A percentile compares a stretch with the other conserved stretches of the same genome.
Conservation (phyloP, 2,329 filamentous ascomycete genomes). For the Apiospora arundinis region DNA sequence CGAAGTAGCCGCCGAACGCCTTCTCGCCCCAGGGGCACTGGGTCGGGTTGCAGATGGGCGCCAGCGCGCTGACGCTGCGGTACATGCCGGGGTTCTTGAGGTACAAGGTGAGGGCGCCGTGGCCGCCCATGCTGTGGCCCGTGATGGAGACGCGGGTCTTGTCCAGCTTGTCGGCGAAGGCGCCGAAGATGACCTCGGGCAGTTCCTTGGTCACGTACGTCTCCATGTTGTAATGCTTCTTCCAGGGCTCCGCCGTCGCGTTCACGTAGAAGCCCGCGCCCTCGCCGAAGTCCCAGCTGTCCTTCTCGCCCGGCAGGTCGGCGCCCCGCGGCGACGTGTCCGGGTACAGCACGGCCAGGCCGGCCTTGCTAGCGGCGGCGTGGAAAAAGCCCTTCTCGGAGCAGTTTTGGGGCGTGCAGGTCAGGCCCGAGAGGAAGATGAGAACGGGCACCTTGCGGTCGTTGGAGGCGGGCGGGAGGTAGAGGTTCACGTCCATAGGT, state of each 20-base stretch:
- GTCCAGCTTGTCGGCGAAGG: conserved; percentile 75
- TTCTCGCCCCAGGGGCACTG: conserved; percentile 95
- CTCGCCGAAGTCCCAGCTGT: conserved; percentile 88
- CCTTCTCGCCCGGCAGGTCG: conserved; percentile 82
- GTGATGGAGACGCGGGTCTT: conserved; percentile 76
- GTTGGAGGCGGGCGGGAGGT: conserved; percentile 76
- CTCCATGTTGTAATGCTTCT: conserved; percentile 89
- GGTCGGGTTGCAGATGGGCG: conserved; percentile 86
- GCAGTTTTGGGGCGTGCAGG: conserved; percentile 90
- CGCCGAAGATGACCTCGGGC: conserved; percentile 74
- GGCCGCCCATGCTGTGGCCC: conserved; percentile 96
- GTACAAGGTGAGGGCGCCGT: conserved; percentile 91
- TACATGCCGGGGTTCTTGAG: conserved; percentile 91
- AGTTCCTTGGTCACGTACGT: conserved; percentile 89
- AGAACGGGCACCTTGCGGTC: conserved; percentile 79
- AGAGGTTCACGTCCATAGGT: conserved; percentile 92
- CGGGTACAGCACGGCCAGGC: conserved; percentile 92
- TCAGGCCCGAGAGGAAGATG: conserved; percentile 92
- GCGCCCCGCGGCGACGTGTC: conserved; percentile 93
- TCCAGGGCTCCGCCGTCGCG: conserved; percentile 77
- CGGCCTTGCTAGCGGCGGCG: conserved; percentile 76
- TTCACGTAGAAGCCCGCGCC: conserved; percentile 96
- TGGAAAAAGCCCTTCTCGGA: conserved; percentile 91
- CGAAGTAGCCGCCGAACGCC: conserved; percentile 91
- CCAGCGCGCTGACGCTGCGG: conserved; percentile 87